Evolutionary conservation across 495 filamentous ascomycete species (phyloP), one percentile per base, ranked within the genome.

Genomic region (Chaetomium tenue): DNA sequence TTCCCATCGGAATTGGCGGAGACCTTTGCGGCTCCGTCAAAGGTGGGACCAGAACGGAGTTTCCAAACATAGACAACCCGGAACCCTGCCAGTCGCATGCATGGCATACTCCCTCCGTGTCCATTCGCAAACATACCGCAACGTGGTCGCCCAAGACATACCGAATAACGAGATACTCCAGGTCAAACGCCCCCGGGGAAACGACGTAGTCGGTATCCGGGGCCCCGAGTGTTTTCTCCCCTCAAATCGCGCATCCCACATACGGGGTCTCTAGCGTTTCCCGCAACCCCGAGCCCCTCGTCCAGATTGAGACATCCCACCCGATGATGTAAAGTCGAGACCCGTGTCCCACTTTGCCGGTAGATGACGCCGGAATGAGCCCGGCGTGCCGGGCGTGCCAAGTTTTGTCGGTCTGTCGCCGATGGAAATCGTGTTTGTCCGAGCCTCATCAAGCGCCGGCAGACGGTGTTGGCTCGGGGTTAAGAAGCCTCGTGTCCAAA

Each of bases 1-100:
- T 62, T 55, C 54, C 44, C 47, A 58, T 33, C 50, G 58, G 64
- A 61, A 52, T 52, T 66, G 23, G 58, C 60, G 64, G 64, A 62
- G 59, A 25, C 47, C 13, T 15, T 56, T 62, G 59, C 59, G 60
- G 53, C 59, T 63, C 52, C 26, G 52, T 58, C 44, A 26, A 11
- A 11, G 53, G 64, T 59, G 64, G 64, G n/a, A 37, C 25, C 59
- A 37, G 1, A 22, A 16, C 33, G 52, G 53, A 66, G n/a, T 28
- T 55, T 4, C 25, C 48, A 53, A 44, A 33, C 33, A 44, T 9
- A 37, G 46, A 16, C 18, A 33, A 37, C 39, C 37, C 50, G 33
- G 33, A 37, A 37, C 33, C 33, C 33, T 37, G 33, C 9, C 33
- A 12, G 5, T 37, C 33, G 33, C 33, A 37, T 61, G 59, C 59